These are phyloP conservation scores for Gnomoniopsis smithogilvyi DNA, from an alignment of 2,329 filamentous ascomycete genomes.

Conservation along the genomic window DNA sequence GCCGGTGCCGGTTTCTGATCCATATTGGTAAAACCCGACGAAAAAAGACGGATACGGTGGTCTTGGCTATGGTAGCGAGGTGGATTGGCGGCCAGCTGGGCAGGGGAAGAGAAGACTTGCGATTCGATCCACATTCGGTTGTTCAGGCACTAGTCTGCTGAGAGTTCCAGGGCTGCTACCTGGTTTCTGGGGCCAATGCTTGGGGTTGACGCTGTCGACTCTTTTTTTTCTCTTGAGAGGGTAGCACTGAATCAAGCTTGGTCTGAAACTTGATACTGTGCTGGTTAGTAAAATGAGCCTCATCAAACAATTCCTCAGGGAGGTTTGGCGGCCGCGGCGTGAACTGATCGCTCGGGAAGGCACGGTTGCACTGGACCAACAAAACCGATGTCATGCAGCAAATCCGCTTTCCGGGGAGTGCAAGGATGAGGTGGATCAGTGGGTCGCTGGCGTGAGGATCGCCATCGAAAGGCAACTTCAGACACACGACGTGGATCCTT, in stretches of 20 bases:
- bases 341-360: not conserved
- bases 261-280: not conserved
- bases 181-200: not conserved
- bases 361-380: not conserved
- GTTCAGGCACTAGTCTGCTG: too few relatives aligned
- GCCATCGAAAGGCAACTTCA: conserved; percentile 12
- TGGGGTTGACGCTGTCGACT: not conserved
- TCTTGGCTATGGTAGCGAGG: not conserved
- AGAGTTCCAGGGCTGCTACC: not conserved
- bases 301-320: not conserved
- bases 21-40: not conserved
- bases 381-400: conserved; percentile 6
- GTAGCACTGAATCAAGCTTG: not conserved
- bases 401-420: conserved; percentile 1
- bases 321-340: not conserved
- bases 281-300: not conserved
- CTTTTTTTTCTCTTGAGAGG: too few relatives aligned
- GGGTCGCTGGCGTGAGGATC: conserved; percentile 11
- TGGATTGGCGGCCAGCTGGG: not conserved
- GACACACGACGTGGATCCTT: conserved; percentile 14
- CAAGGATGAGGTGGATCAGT: conserved; percentile 11
- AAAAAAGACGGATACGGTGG: not conserved
- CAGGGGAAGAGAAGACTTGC: not conserved
- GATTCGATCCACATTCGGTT: not conserved
- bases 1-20: not conserved